Evolutionary conservation across 129 eudicot genomes (phyloP).

Genomic region (Chrysanthemum lavandulifolium): DNA sequence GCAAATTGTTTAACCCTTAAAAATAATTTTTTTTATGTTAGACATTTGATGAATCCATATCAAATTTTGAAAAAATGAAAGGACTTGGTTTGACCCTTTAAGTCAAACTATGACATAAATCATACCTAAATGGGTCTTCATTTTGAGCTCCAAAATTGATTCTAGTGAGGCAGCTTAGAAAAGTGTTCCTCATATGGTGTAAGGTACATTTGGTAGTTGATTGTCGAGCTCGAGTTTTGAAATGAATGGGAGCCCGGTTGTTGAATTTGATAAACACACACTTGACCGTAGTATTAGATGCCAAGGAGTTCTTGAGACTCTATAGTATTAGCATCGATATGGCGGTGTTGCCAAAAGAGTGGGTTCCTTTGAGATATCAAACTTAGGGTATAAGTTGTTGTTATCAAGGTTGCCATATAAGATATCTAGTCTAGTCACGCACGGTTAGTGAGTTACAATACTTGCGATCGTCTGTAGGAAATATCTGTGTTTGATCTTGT

Average conservation of each 20-base stretch:
- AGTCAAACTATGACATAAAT: not conserved
- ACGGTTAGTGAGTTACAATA: conserved; percentile 73
- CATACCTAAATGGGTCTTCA: conserved; percentile 68
- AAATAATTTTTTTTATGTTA: not conserved
- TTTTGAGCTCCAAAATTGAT: conserved; percentile 72
- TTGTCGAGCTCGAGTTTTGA: conserved; percentile 91
- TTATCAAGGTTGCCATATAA: conserved; percentile 72
- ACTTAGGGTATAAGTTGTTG: conserved; percentile 78
- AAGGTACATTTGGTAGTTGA: conserved; percentile 56
- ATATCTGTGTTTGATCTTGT: conserved; percentile 56
- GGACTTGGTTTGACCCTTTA: not conserved
- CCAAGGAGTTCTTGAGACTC: conserved; percentile 57
- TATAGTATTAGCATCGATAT: conserved; percentile 72
- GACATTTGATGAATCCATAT: too few relatives aligned
- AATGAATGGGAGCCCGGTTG: conserved; percentile 77
- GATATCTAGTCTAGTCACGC: conserved; percentile 56
- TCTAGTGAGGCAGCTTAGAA: conserved; percentile 65
- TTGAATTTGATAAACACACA: conserved; percentile 78
- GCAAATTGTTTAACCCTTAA: conserved; percentile 1
- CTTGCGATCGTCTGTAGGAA: conserved; percentile 64
- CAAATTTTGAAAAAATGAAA: not conserved
- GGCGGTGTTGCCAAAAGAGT: conserved; percentile 76
- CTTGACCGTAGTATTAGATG: conserved; percentile 64
- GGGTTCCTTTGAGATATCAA: conserved; percentile 77
- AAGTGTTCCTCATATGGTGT: conserved; percentile 61